Evolutionary conservation across 768 basidiomycete genomes (phyloP).

Genomic region (Psilocybe sp.): DNA sequence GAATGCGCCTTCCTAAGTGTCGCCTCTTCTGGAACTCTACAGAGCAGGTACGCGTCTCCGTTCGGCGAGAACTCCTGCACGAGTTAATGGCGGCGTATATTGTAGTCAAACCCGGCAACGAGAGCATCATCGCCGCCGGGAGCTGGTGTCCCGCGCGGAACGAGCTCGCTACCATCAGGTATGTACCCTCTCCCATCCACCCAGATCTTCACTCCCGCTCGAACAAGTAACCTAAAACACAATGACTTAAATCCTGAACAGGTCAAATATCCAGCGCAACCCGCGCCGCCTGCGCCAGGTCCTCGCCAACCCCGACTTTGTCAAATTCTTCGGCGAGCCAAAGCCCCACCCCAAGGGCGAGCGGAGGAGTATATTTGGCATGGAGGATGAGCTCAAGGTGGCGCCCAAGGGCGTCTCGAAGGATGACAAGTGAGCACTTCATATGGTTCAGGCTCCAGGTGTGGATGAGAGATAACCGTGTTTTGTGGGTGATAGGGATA

Average conservation of each 20-base stretch:
- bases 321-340: conserved; percentile 72
- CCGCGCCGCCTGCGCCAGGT: conserved; percentile 60
- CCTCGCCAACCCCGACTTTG: conserved; percentile 71
- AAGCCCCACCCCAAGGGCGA: conserved; percentile 57
- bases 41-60: conserved; percentile 25
- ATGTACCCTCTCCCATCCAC: conserved; percentile 8
- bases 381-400: conserved; percentile 84
- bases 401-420: conserved; percentile 91
- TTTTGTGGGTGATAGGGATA: conserved; percentile 53
- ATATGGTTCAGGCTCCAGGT: conserved; percentile 3
- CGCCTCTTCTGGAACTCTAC: background rate
- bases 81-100: conserved; percentile 1
- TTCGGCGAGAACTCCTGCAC: background rate
- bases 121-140: conserved; percentile 77
- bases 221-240: conserved; percentile 31
- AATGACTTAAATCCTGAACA: too few species aligned
- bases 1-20: background rate
- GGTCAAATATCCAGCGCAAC: conserved; percentile 56
- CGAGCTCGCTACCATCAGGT: conserved; percentile 78
- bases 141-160: conserved; percentile 77
- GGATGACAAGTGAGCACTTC: conserved; percentile 57
- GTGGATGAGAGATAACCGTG: background rate
- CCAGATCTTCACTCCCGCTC: background rate
- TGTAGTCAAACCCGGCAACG: conserved; percentile 62
- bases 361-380: conserved; percentile 79